phyloP scores from a whole-genome alignment of 306 rosid species.

The Macrotyloma uniflorum region DNA sequence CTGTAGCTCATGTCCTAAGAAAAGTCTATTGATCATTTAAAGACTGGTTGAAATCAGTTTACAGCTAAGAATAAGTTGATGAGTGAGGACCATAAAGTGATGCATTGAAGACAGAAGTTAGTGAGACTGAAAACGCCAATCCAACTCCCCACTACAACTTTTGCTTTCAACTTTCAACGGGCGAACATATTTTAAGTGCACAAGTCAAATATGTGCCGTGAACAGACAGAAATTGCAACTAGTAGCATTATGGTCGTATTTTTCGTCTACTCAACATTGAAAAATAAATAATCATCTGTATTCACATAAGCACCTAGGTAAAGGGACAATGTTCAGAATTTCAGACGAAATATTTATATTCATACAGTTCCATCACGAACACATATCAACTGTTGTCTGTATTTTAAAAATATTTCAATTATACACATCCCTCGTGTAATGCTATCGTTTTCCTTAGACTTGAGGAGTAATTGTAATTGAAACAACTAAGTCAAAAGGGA shows the following conservation, averaged over 20 bases:
- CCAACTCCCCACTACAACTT: constrained; percentile 27
- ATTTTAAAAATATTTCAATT: not conserved
- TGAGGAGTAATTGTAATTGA: not conserved
- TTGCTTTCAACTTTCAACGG: constrained; percentile 23
- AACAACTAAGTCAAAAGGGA: not conserved
- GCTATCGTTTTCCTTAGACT: not conserved
- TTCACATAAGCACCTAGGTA: constrained; percentile 1
- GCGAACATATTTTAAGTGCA: not conserved
- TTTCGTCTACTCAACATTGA: constrained; percentile 27
- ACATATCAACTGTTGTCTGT: not conserved
- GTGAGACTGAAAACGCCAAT: not conserved
- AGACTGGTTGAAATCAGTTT: not conserved
- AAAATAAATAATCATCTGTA: not conserved
- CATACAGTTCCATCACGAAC: not conserved
- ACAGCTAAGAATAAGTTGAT: not conserved
- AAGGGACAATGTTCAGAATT: not conserved
- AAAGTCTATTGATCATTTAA: not conserved
- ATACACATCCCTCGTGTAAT: not conserved
- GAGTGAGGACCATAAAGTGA: constrained; percentile 6
- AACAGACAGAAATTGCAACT: constrained; percentile 17
- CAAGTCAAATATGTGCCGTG: constrained; percentile 20
- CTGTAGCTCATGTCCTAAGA: not conserved
- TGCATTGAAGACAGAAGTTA: constrained; percentile 1
- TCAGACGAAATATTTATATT: not conserved
- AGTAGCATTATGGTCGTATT: constrained; percentile 18